A percentile compares a stretch with the other conserved stretches of the same genome.
phyloP scores from a whole-genome alignment of 2,329 filamentous ascomycete genomes.

The Lasiodiplodia sp. region DNA sequence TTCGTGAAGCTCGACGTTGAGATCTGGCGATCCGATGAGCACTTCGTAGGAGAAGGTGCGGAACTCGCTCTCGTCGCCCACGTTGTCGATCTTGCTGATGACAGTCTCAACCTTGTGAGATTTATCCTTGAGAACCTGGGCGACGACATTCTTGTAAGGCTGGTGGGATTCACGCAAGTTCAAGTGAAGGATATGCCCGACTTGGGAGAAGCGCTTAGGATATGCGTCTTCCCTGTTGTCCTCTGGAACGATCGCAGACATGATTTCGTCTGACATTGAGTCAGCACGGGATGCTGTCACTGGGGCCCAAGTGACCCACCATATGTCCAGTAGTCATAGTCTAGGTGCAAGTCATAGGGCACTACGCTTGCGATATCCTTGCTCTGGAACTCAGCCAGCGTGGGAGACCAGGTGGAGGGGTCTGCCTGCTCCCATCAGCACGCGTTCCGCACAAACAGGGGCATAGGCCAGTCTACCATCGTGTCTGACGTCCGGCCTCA shows the following conservation, averaged over 20 bases:
- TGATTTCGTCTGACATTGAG: constrained; percentile 73
- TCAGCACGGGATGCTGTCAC: constrained; percentile 12
- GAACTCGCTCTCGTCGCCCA: constrained; percentile 84
- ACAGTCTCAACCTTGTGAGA: constrained; percentile 80
- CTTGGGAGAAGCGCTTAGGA: constrained; percentile 84
- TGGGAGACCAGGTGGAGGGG: constrained; percentile 77
- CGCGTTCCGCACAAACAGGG: not conserved
- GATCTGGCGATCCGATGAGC: constrained; percentile 78
- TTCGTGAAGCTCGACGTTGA: constrained; percentile 84
- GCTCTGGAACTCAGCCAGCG: constrained; percentile 72
- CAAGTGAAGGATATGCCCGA: constrained; percentile 89
- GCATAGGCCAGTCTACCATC: constrained; percentile 39
- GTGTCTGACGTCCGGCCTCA: constrained; percentile 52
- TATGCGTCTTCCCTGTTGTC: constrained; percentile 80
- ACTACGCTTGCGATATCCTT: constrained; percentile 73
- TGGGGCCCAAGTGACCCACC: constrained; percentile 55
- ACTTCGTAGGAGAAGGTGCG: constrained; percentile 94
- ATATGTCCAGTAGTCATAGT: constrained; percentile 88
- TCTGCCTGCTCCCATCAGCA: constrained; percentile 58
- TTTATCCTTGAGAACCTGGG: constrained; percentile 87
- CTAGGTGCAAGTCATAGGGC: constrained; percentile 76
- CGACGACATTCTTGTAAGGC: constrained; percentile 86
- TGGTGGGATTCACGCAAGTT: constrained; percentile 86
- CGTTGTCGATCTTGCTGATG: constrained; percentile 93
- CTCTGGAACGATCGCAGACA: constrained; percentile 80